Base-by-base conservation (phyloP, 352 stramenopile species). In the Globisporangium carolinianum region DNA sequence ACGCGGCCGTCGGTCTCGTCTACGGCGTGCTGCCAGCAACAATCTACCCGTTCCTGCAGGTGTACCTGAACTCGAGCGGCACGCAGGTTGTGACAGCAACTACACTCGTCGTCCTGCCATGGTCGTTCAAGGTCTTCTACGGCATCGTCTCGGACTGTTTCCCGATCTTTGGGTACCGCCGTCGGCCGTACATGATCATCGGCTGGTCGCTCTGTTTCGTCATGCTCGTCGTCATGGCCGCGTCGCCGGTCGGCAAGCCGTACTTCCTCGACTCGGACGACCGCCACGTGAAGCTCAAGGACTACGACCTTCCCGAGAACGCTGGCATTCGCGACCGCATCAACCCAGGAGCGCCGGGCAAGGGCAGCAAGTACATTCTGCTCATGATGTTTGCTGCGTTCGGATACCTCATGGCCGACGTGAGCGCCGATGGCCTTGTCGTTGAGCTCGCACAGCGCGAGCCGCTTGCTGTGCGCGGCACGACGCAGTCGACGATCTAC, bases 401-500 rank as follows among this genome's bases (percentile, higher is more conserved):
- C 53, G 76, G 73, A 1, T 86, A 84, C 63, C 51, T 86, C 48
- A 70, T 76, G n/a, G 63, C 74, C 1, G 74, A 80, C 24, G 73
- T 81, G 41, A 74, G 67, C 15, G 67, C 73, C 3, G 74, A 84
- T 48, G 76, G 60, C 64, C 66, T 83, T 14, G 71, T 84, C 10
- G 73, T 84, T 18, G 73, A 87, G 38, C 62, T 83, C 4, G 76
- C 76, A 3, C 76, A 87, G 50, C 72, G 76, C n/a, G 76, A 86
- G 47, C 72, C 72, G 3, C 18, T 73, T n/a, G 72, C 68, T 3
- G 73, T 76, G 45, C 73, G 76, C 45, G 76, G 72, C 47, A 78
- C 73, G 51, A 84, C 73, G 0, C 76, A 87, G 50, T 79, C 76
- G 14, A 63, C 53, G 15, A 79, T 87, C 53, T 87, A 87, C 61